Evolutionary conservation across 176 grass and related monocot species (phyloP).

Genomic region (Triticum monococcum): DNA sequence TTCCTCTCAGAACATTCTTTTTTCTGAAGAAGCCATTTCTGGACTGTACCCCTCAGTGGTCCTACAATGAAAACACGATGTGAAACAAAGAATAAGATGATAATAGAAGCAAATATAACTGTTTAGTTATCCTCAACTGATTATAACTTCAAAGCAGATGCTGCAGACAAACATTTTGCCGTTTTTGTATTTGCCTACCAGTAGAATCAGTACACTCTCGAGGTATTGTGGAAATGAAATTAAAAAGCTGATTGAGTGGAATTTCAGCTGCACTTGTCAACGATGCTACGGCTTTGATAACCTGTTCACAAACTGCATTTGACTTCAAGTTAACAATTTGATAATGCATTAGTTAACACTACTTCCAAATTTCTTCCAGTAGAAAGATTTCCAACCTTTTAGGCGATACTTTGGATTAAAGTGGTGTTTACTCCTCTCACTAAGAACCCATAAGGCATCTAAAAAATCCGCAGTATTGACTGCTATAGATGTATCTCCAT

Average conservation of each 20-base stretch:
- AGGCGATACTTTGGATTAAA: conserved; percentile 96
- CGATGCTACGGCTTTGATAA: conserved; percentile 64
- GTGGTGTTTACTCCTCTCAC: conserved; percentile 95
- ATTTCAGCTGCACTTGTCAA: conserved; percentile 70
- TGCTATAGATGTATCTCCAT: conserved; percentile 22
- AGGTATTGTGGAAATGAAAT: conserved; percentile 89
- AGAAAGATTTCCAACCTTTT: conserved; percentile 58
- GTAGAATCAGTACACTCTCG: conserved; percentile 81
- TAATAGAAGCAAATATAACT: not conserved
- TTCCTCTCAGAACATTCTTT: conserved; percentile 44
- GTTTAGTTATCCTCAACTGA: conserved; percentile 1
- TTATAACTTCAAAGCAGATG: conserved; percentile 11
- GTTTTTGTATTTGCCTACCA: conserved; percentile 42
- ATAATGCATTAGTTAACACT: conserved; percentile 27
- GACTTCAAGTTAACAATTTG: conserved; percentile 33
- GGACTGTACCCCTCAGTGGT: conserved; percentile 57
- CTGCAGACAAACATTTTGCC: not conserved
- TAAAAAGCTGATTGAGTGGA: conserved; percentile 68
- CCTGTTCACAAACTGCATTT: conserved; percentile 81
- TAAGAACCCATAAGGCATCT: conserved; percentile 74
- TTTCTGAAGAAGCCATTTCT: conserved; percentile 64
- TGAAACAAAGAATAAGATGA: conserved; percentile 6
- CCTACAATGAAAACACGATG: conserved; percentile 42
- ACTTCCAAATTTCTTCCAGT: not conserved
- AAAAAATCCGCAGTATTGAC: conserved; percentile 57